Base-by-base conservation (phyloP, 176 grass and related monocot genomes). In the Hordeum marinum region DNA sequence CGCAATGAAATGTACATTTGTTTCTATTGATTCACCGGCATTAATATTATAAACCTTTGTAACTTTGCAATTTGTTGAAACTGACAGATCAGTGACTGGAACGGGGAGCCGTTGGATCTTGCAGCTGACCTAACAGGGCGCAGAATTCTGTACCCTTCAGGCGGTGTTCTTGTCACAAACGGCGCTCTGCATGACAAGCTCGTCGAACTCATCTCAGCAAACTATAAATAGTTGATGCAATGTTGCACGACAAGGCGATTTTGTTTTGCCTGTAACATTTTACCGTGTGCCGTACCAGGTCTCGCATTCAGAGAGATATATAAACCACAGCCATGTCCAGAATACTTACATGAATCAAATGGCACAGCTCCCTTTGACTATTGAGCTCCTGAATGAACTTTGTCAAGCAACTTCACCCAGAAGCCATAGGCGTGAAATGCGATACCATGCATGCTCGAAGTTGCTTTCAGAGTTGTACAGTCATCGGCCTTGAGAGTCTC, bases 61-160 rank as follows among this genome's bases (percentile, higher is more conserved):
- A 48, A 46, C 75, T 69, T 46, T 75, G 66, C 55, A 70, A 68
- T 65, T 39, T 40, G 21, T 60, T 82, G 69, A 66, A 80, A 85
- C 80, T 80, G 75, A 43, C 85, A 98, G 96, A 91, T 91, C 31
- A 99, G 90, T 84, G 96, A 99, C 74, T 99, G 96, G 96, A 90
- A 64, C 25, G 96, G 93, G 54, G 77, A 87, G 39, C 75, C 81
- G 36, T 85, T 99, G 79, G 76, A 96, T 84, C 76, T 96, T 88
- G 90, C 88, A 39, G 89, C 93, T 92, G 91, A 99, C 82, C 61
- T 87, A 87, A 87, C 76, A 63, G 88, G 76, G 2, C 82, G 91
- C 21, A 95, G 96, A 86, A 83, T 91, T 77, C 94, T 99, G 24
- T 94, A 88, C 77, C 96, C 96, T 52, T 82, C 64, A 0, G 93